Percentiles rank a stretch among this genome's conserved stretches.
These are phyloP conservation scores for Phellinidium pouzarii DNA, from an alignment of 1,284 basidiomycete species.

Conservation along the genomic window DNA sequence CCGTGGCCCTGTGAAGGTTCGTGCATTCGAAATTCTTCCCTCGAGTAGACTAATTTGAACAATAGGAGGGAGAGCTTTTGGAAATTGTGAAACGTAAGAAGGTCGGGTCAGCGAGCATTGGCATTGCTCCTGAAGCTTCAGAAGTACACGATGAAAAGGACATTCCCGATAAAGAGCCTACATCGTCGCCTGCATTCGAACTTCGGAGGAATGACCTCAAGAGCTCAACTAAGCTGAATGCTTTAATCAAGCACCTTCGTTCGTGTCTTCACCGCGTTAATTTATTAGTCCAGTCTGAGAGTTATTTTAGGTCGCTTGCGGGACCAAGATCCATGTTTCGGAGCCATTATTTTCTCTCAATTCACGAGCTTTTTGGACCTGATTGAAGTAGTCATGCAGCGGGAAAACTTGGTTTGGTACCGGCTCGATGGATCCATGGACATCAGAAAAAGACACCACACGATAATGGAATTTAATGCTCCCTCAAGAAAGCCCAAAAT, in stretches of 20 bases:
- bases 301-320: conserved; percentile 45
- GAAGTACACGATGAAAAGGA: conserved; percentile 24
- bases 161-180: conserved; percentile 32
- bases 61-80: conserved; percentile 49
- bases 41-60: background rate
- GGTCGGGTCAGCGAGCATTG: conserved; percentile 2
- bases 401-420: conserved; percentile 68
- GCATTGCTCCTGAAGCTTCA: conserved; percentile 15
- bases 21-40: conserved; percentile 8
- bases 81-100: conserved; percentile 47
- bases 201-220: conserved; percentile 78
- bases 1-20: conserved; percentile 56
- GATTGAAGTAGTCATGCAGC: conserved; percentile 70
- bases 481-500: conserved; percentile 66
- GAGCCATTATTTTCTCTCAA: conserved; percentile 87
- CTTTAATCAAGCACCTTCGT: conserved; percentile 65
- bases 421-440: conserved; percentile 95
- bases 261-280: conserved; percentile 19
- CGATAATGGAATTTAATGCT: conserved; percentile 71
- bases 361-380: conserved; percentile 80
- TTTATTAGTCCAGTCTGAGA: background rate
- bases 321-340: conserved; percentile 71
- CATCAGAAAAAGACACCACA: conserved; percentile 72
- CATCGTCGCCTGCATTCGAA: conserved; percentile 40
- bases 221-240: conserved; percentile 83